Percentiles rank a stretch among this genome's conserved stretches.
Evolutionary conservation across 257 asterid species (phyloP).

Genomic region (Phtheirospermum japonicum): DNA sequence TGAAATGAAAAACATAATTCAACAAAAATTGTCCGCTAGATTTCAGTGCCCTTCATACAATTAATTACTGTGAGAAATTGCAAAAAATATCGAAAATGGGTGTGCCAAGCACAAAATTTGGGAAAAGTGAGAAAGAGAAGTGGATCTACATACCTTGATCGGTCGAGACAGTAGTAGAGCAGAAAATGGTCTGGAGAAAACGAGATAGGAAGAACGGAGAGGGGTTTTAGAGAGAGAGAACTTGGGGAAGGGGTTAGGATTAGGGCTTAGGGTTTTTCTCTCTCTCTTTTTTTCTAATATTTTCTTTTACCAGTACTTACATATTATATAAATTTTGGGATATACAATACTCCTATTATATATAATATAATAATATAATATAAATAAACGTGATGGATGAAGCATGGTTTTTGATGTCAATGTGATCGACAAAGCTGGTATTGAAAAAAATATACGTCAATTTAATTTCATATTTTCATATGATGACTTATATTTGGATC

Average conservation of each 20-base stretch:
- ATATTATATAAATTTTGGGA: too few species aligned
- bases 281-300: background rate
- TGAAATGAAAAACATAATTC: constrained; percentile 9
- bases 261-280: constrained; percentile 23
- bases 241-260: constrained; percentile 37
- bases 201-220: background rate
- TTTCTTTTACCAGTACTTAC: background rate
- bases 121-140: background rate
- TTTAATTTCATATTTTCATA: too few species aligned
- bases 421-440: too few species aligned
- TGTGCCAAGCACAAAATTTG: background rate
- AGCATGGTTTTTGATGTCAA: too few species aligned
- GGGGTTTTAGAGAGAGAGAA: constrained; percentile 31
- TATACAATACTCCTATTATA: too few species aligned
- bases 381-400: too few species aligned
- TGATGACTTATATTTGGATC: too few species aligned
- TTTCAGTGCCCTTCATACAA: constrained; percentile 1
- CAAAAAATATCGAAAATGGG: background rate
- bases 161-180: background rate
- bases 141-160: constrained; percentile 28
- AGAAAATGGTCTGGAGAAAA: constrained; percentile 3
- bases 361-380: too few species aligned
- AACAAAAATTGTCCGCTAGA: too few species aligned
- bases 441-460: too few species aligned
- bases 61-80: background rate